phyloP scores from a whole-genome alignment of 2,329 filamentous ascomycete species.

The Cytospora schulzeri region DNA sequence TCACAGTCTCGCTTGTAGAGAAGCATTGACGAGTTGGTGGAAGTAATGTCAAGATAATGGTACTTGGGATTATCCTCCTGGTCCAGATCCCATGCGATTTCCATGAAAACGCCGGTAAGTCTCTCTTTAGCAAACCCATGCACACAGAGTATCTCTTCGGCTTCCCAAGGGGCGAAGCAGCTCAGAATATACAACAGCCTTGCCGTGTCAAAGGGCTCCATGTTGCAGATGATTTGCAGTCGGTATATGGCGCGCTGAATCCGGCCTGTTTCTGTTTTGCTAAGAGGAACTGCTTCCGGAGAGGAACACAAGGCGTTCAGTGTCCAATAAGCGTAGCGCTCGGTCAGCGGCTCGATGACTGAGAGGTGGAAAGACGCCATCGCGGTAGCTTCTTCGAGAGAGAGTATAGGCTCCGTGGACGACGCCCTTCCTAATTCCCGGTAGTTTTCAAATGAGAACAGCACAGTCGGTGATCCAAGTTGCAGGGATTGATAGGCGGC shows the following conservation, averaged over 20 bases:
- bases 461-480: too few species aligned
- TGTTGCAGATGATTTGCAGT: conserved; percentile 16
- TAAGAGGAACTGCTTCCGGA: conserved; percentile 2
- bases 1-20: neutral
- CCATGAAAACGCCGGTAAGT: neutral
- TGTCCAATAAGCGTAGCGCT: conserved; percentile 26
- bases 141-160: conserved; percentile 2
- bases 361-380: conserved; percentile 21
- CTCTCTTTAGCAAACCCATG: conserved; percentile 11
- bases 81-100: neutral
- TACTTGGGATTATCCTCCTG: neutral
- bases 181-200: neutral
- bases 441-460: too few species aligned
- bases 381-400: neutral
- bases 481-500: neutral
- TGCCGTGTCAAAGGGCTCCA: neutral
- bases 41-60: neutral
- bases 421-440: too few species aligned
- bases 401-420: neutral
- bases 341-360: conserved; percentile 26
- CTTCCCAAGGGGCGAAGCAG: conserved; percentile 6
- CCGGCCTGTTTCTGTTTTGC: conserved; percentile 13
- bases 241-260: conserved; percentile 25
- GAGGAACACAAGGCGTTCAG: conserved; percentile 17
- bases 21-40: neutral